Base-by-base conservation (phyloP, 1,139 yeast genomes). In the Lodderomyces margitis region DNA sequence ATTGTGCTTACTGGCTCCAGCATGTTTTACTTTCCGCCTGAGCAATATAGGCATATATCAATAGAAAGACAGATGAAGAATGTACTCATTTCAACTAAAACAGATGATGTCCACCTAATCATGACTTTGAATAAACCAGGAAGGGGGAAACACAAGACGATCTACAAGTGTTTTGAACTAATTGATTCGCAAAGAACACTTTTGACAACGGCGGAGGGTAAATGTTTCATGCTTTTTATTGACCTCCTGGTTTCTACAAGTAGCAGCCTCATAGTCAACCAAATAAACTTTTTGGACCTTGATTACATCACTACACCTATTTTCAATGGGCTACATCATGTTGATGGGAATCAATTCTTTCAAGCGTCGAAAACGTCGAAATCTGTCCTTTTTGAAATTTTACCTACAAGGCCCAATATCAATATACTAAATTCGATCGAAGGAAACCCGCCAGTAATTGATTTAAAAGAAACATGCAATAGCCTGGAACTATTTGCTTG, bases 361-460 rank as follows among this genome's bases (percentile, higher is more conserved):
- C 68, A 60, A 5, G 53, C 64, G 1, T 70, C 76, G 2, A 54
- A 46, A 33, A 44, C 55, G 10, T 69, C 75, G 0, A 62, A 59
- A 34, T 64, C 75, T 1, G 48, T 68, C 2, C 34, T 70, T 9
- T 69, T 71, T 40, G 57, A 56, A 32, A 52, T 72, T 0, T 36
- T 50, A 2, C 59, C 67, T 0, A 37, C 46, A 3, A 44, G 51
- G 4, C 76, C 76, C 1, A 53, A 51, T 30, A 41, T 62, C 10
- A 30, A 40, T 19, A 38, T 46, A 3, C 36, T 17, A 9, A 20
- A 35, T 10, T 32, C 20, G 12, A 34, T 46, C n/a, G 50, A 56
- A 1, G 58, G 70, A 4, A 55, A 70, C 3, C 70, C 75, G 3
- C 76, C 77, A 1, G 49, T 72, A 1, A 43, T 71, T 16, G 67